Evolutionary conservation across 108 stramenopile species (phyloP).

Genomic region (Skeletonema costatum): DNA sequence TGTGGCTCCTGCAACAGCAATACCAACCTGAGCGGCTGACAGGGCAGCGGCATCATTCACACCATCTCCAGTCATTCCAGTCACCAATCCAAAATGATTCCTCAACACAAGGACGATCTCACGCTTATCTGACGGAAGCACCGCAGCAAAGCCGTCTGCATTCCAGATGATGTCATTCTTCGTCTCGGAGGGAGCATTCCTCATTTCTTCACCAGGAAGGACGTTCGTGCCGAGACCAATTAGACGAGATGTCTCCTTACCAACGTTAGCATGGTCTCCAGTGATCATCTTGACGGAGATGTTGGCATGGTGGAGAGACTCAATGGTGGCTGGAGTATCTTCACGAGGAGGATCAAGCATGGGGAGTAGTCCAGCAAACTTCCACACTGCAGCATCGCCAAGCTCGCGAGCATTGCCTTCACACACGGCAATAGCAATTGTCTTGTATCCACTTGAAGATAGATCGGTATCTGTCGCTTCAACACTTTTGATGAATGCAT

Average conservation of each 20-base stretch:
- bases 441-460: constrained; percentile 71
- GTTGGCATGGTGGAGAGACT: constrained; percentile 67
- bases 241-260: constrained; percentile 60
- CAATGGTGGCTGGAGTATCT: constrained; percentile 77
- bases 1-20: constrained; percentile 80
- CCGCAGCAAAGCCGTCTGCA: constrained; percentile 80
- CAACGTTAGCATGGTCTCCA: constrained; percentile 79
- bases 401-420: constrained; percentile 56
- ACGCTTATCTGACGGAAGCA: constrained; percentile 78
- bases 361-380: constrained; percentile 81
- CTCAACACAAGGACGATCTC: constrained; percentile 71
- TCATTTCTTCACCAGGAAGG: constrained; percentile 48
- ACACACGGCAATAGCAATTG: constrained; percentile 64
- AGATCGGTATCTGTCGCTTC: constrained; percentile 29
- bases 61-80: constrained; percentile 93
- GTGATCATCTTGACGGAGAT: constrained; percentile 90
- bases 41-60: constrained; percentile 93
- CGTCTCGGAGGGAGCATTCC: constrained; percentile 31
- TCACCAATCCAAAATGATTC: constrained; percentile 66
- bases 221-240: constrained; percentile 67
- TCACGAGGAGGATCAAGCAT: constrained; percentile 86
- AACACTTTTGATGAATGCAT: constrained; percentile 27
- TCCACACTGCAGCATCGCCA: constrained; percentile 49
- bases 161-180: constrained; percentile 63
- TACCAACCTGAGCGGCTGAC: constrained; percentile 78